Base-by-base conservation (phyloP, 768 basidiomycete genomes). In the Mycena olivaceomarginata region DNA sequence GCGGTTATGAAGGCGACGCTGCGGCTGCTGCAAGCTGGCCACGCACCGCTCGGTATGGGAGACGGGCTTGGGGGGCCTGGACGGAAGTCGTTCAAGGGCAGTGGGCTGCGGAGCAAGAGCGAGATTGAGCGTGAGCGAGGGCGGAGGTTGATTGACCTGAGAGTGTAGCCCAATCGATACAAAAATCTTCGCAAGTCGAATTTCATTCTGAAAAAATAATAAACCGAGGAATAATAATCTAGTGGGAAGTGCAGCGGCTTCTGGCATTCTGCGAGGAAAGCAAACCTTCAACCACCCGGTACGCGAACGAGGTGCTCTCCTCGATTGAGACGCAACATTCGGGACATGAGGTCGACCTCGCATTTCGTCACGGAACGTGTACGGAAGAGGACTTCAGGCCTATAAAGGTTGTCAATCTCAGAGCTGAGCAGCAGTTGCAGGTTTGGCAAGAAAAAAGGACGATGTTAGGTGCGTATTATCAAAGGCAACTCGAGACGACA, bases 1-100 rank as follows among this genome's bases (percentile, higher is more conserved):
- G 92, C 95, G 84, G 96, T 98, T 56, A 92, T 98, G 88, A 98
- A 98, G 87, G 93, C 94, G 37, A 89, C 93, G 18, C 91, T 97
- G 80, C 90, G 94, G 83, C 90, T 98, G 88, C 87, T 99, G 65
- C 96, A 97, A 76, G 92, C 95, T 1, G 97, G 98, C 0, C 93
- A 95, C 83, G 93, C 93, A 76, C 95, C 96, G 6, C 84, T 94
- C 69, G 90, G 90, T 16, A 93, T 98, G 91, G 98, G 98, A 18
- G 90, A 96, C 82, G 96, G 97, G 10, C 80, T 94, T 37, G 96
- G 96, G 11, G 95, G 95, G 7, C 88, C 88, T 60, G 95, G 92
- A 41, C 88, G 91, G 79, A 93, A 93, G 83, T 82, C 93, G 82
- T 92, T 94, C 82, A 96, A 95, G 85, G 96, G 96, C 11, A 87